phyloP scores from a whole-genome alignment of 2,329 filamentous ascomycete genomes.

The Ophiocordyceps camponoti-leonardi region DNA sequence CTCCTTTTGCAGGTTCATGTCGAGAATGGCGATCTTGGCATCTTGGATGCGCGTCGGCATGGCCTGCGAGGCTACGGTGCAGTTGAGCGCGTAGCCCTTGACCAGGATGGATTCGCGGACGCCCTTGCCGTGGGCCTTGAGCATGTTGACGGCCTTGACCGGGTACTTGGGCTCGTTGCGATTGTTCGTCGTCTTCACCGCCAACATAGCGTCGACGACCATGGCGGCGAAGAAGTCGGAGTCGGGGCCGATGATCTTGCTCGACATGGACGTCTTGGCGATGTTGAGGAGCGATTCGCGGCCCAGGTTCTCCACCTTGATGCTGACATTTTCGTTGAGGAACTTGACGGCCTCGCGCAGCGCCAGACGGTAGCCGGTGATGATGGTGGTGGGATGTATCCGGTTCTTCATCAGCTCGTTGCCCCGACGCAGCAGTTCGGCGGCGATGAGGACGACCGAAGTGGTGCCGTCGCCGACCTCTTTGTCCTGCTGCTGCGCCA shows the following conservation, averaged over 20 bases:
- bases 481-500: slow-evolving; percentile 97
- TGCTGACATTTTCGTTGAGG: slow-evolving; percentile 96
- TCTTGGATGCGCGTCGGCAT: slow-evolving; percentile 88
- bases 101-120: slow-evolving; percentile 74
- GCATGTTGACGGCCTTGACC: slow-evolving; percentile 96
- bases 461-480: slow-evolving; percentile 98
- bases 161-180: slow-evolving; percentile 88
- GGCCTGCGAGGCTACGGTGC: slow-evolving; percentile 93
- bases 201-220: slow-evolving; percentile 90
- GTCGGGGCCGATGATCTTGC: slow-evolving; percentile 94
- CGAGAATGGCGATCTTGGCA: slow-evolving; percentile 89
- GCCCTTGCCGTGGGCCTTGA: slow-evolving; percentile 96
- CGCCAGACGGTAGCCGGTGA: slow-evolving; percentile 91
- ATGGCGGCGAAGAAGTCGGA: slow-evolving; percentile 95
- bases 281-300: slow-evolving; percentile 86
- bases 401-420: slow-evolving; percentile 99
- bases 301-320: slow-evolving; percentile 82
- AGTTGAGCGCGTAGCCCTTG: slow-evolving; percentile 95
- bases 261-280: slow-evolving; percentile 97
- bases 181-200: slow-evolving; percentile 86
- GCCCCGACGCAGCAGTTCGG: slow-evolving; percentile 78
- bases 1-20: slow-evolving; percentile 98
- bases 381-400: slow-evolving; percentile 98
- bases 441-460: slow-evolving; percentile 91
- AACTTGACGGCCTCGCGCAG: slow-evolving; percentile 94